Conservation (phyloP, 225 moss, liverwort and hornwort species). For the Pleurozium schreberi region DNA sequence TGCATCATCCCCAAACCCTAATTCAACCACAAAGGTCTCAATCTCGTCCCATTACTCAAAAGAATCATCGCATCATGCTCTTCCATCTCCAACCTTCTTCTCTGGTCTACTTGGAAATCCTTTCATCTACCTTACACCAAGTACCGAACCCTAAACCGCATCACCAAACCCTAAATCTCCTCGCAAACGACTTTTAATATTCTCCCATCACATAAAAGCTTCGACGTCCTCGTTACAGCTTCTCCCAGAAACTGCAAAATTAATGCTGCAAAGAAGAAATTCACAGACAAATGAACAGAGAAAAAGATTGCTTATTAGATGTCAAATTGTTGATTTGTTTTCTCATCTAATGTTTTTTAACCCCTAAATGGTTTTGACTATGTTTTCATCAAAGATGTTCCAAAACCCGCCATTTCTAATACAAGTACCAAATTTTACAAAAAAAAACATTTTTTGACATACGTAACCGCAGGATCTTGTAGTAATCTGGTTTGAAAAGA, state of each 20-base stretch:
- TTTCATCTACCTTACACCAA: not conserved
- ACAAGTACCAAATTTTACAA: too few relatives aligned
- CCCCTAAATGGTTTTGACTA: too few relatives aligned
- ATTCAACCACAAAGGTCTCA: not conserved
- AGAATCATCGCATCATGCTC: slow-evolving; percentile 46
- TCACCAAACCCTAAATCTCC: not conserved
- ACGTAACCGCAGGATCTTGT: too few relatives aligned
- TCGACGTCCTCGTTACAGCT: not conserved
- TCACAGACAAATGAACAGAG: not conserved
- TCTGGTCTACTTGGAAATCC: not conserved
- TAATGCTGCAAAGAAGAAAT: not conserved
- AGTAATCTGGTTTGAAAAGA: too few relatives aligned
- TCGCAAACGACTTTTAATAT: too few relatives aligned
- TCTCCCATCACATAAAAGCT: not conserved
- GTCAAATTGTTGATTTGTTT: too few relatives aligned
- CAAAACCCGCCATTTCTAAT: too few relatives aligned
- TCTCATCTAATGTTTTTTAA: too few relatives aligned
- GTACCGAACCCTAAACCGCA: not conserved
- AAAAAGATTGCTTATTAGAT: too few relatives aligned
- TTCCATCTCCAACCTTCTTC: slow-evolving; percentile 15
- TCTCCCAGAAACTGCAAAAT: too few relatives aligned
- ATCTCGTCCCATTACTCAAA: slow-evolving; percentile 10
- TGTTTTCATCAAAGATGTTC: too few relatives aligned
- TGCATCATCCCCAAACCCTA: not conserved
- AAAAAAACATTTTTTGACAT: too few relatives aligned